Evolutionary conservation across 2,329 filamentous ascomycete species (phyloP).

Genomic region (Xylariaceae sp.): DNA sequence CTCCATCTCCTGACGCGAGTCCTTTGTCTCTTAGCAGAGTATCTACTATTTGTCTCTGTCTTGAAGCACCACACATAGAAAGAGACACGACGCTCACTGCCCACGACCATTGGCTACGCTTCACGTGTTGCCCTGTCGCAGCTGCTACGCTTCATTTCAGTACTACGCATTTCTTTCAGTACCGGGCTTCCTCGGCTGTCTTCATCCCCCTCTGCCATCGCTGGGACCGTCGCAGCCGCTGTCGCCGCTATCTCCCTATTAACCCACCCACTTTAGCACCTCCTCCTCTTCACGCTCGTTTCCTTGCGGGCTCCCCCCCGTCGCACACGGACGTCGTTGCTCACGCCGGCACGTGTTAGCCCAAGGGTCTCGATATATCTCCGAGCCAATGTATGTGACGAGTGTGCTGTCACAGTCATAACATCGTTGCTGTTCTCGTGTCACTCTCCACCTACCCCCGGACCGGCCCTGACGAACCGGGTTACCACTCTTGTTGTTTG

Average conservation of each 20-base stretch:
- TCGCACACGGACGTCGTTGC: slow-evolving; percentile 20
- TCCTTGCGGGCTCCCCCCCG: neutral
- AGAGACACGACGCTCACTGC: neutral
- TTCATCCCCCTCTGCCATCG: neutral
- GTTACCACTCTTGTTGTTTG: slow-evolving; percentile 8
- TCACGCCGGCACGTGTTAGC: slow-evolving; percentile 8
- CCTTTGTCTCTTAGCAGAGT: slow-evolving; percentile 4
- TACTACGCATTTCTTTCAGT: slow-evolving; percentile 9
- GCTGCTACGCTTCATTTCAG: slow-evolving; percentile 3
- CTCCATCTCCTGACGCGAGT: slow-evolving; percentile 1
- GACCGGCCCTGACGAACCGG: slow-evolving; percentile 5
- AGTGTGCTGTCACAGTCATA: slow-evolving; percentile 22
- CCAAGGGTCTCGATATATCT: slow-evolving; percentile 5
- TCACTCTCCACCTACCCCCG: slow-evolving; percentile 15
- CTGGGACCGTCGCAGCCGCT: neutral
- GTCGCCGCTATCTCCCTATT: neutral
- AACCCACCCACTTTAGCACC: neutral
- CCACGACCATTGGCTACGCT: slow-evolving; percentile 3
- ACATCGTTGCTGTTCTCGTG: slow-evolving; percentile 19
- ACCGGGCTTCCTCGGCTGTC: neutral
- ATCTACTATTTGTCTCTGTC: slow-evolving; percentile 1
- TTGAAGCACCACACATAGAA: slow-evolving; percentile 5
- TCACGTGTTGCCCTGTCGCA: slow-evolving; percentile 5
- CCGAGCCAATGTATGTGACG: slow-evolving; percentile 22
- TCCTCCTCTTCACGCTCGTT: slow-evolving; percentile 7